These are phyloP conservation scores for Davidsoniella australis DNA, from an alignment of 2,329 filamentous ascomycete species.

Conservation along the genomic window DNA sequence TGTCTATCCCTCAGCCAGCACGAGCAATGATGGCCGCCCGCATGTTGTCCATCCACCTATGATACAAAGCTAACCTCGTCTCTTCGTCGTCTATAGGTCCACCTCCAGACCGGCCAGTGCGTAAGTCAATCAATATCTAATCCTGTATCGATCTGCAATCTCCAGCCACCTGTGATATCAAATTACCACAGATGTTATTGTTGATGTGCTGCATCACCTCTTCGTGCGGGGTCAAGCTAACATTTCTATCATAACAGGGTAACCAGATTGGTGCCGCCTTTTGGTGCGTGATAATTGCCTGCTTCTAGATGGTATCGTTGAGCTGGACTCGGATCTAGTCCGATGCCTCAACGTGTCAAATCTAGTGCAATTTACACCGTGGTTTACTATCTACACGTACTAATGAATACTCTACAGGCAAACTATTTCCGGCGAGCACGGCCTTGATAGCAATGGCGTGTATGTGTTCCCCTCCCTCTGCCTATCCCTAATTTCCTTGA, in stretches of 20 bases:
- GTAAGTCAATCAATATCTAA: conserved; percentile 34
- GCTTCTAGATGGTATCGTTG: neutral
- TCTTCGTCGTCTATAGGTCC: conserved; percentile 56
- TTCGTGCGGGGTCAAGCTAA: conserved; percentile 20
- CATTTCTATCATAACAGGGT: conserved; percentile 43
- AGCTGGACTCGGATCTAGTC: neutral
- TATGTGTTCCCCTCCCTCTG: conserved; percentile 32
- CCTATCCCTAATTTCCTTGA: neutral
- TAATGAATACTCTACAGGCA: conserved; percentile 39
- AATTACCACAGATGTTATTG: neutral
- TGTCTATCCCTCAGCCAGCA: neutral
- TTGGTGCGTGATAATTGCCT: conserved; percentile 44
- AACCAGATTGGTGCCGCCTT: conserved; percentile 99
- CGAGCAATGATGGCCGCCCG: neutral
- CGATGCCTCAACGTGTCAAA: neutral
- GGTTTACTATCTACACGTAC: conserved; percentile 9
- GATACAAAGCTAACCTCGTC: conserved; percentile 5
- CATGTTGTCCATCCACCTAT: conserved; percentile 6
- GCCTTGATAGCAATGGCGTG: conserved; percentile 93
- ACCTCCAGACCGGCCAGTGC: conserved; percentile 99
- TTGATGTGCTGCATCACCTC: conserved; percentile 11
- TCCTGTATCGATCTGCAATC: neutral
- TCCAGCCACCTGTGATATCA: neutral
- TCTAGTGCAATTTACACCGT: too few species aligned
- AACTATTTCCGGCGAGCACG: conserved; percentile 78